Conservation (phyloP, 768 basidiomycete genomes). For the Suillus paluster region DNA sequence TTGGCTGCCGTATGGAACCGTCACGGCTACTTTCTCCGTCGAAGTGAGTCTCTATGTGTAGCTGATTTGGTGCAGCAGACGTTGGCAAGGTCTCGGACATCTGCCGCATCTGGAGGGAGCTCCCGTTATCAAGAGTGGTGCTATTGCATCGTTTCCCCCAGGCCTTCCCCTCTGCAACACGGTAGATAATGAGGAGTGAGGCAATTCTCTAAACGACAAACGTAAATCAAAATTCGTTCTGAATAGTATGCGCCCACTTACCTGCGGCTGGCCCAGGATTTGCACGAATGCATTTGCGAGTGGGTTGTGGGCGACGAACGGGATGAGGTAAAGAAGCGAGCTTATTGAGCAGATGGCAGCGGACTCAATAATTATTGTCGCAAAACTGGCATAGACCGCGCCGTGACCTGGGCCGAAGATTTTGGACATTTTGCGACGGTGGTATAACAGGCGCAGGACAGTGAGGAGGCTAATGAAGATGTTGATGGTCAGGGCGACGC, state of each 20-base stretch:
- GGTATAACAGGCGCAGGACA: slow-evolving; percentile 25
- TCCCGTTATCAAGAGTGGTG: neutral
- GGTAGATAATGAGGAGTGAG: slow-evolving; percentile 50
- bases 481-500: slow-evolving; percentile 37
- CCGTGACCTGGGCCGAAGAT: slow-evolving; percentile 40
- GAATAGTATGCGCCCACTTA: slow-evolving; percentile 6
- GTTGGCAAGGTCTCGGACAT: neutral
- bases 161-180: slow-evolving; percentile 50
- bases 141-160: slow-evolving; percentile 40
- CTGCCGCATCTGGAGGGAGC: slow-evolving; percentile 18
- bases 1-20: too few species aligned
- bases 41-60: neutral
- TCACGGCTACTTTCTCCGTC: neutral
- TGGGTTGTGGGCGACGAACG: slow-evolving; percentile 25
- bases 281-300: slow-evolving; percentile 32
- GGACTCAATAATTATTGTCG: slow-evolving; percentile 47
- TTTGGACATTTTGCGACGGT: slow-evolving; percentile 27
- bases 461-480: slow-evolving; percentile 28
- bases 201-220: too few species aligned
- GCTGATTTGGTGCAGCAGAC: neutral
- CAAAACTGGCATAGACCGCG: slow-evolving; percentile 41
- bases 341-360: slow-evolving; percentile 34
- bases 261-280: slow-evolving; percentile 33
- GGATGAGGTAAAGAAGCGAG: slow-evolving; percentile 36
- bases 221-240: neutral